A percentile compares a stretch with the other conserved stretches of the same genome.
These are phyloP conservation scores for Orobanche coerulescens DNA, from an alignment of 257 asterid species.

Conservation along the genomic window DNA sequence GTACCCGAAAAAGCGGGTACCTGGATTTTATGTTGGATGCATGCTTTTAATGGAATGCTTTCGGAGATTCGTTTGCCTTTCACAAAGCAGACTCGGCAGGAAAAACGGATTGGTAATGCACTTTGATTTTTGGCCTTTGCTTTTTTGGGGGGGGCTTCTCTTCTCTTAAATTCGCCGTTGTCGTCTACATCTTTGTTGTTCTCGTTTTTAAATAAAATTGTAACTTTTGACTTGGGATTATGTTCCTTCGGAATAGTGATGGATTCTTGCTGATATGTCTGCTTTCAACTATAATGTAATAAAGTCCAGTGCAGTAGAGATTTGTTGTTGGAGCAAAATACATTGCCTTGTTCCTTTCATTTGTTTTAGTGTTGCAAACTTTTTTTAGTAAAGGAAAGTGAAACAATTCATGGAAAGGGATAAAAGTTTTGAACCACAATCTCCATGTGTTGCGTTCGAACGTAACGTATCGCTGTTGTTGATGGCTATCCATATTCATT, in stretches of 20 bases:
- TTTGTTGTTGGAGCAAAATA: too few species aligned
- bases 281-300: conserved; percentile 9
- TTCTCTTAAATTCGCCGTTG: conserved; percentile 15
- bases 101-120: neutral
- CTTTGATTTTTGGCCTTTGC: conserved; percentile 18
- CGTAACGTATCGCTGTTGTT: too few species aligned
- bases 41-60: conserved; percentile 35
- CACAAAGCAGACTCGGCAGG: neutral
- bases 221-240: conserved; percentile 15
- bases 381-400: too few species aligned
- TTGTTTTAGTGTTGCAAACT: too few species aligned
- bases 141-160: conserved; percentile 15
- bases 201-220: conserved; percentile 13
- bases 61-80: conserved; percentile 12
- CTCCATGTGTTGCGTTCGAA: too few species aligned
- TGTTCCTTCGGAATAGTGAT: neutral
- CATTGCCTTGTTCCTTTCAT: too few species aligned
- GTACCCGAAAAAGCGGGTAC: too few species aligned
- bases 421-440: too few species aligned
- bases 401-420: too few species aligned
- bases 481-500: too few species aligned
- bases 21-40: conserved; percentile 61
- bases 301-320: too few species aligned
- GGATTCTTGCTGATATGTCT: too few species aligned
- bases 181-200: conserved; percentile 13